Conservation (phyloP, 805 yeast genomes). For the Priceomyces medius region DNA sequence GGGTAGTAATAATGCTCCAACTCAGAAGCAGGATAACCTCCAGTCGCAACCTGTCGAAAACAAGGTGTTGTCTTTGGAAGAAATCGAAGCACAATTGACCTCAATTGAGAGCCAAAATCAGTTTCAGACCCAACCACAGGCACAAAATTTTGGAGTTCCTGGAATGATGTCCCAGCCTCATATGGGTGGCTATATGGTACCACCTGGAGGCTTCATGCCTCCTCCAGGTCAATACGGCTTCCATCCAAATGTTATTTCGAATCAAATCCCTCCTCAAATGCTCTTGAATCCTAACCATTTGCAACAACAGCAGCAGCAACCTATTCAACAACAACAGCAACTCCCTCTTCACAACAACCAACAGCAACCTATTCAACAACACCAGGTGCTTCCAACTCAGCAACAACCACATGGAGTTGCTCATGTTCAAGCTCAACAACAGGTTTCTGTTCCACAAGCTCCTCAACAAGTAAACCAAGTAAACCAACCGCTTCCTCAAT, state of each 20-base stretch:
- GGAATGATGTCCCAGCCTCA: slow-evolving; percentile 33
- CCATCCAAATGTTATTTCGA: slow-evolving; percentile 26
- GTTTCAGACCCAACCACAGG: slow-evolving; percentile 28
- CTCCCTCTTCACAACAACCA: slow-evolving; percentile 14
- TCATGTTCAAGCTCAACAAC: slow-evolving; percentile 5
- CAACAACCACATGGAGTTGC: slow-evolving; percentile 5
- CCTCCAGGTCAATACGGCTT: slow-evolving; percentile 37
- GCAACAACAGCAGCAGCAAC: slow-evolving; percentile 12
- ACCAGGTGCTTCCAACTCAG: slow-evolving; percentile 11
- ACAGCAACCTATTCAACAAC: slow-evolving; percentile 13
- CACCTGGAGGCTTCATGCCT: slow-evolving; percentile 37
- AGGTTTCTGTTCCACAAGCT: slow-evolving; percentile 11
- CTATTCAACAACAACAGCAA: slow-evolving; percentile 15
- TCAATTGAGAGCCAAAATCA: slow-evolving; percentile 34
- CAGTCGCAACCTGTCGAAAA: slow-evolving; percentile 24
- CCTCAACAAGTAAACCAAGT: slow-evolving; percentile 8
- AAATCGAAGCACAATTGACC: slow-evolving; percentile 76
- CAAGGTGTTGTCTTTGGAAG: slow-evolving; percentile 70
- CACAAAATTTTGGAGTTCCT: slow-evolving; percentile 29
- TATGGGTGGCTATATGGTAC: slow-evolving; percentile 42
- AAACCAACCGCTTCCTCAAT: background rate
- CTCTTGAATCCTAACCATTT: slow-evolving; percentile 18
- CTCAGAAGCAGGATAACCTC: slow-evolving; percentile 23
- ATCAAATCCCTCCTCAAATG: slow-evolving; percentile 18
- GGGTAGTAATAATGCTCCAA: slow-evolving; percentile 37